Evolutionary conservation across 148 eudicot species (phyloP), one percentile per base, ranked within the genome.

Genomic region (Camellia lanceoleosa): DNA sequence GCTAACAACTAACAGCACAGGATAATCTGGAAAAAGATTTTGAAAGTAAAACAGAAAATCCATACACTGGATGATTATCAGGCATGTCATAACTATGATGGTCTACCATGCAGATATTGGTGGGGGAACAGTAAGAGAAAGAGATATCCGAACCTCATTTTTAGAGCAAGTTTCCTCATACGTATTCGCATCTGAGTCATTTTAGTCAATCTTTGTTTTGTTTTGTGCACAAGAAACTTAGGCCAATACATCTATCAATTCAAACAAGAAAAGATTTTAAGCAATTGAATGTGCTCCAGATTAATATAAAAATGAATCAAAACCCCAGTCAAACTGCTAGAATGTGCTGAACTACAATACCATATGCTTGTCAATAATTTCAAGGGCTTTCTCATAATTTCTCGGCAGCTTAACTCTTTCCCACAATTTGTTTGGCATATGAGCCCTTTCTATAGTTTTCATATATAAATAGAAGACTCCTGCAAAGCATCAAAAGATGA

Each of bases 161-260:
- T 93, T 11, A 93, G 79, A 58, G 93, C 94, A 76, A 95, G 97
- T 85, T 88, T 95, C 89, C 93, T 91, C 98, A 93, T 95, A 30
- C 97, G 94, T 83, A 95, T 89, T 61, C 96, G 87, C 98, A 95
- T 93, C 85, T 90, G 97, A 63, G 96, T 93, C 98, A 95, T 95
- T 87, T 95, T 95, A 3, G 98, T 95, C 82, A 95, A 84, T 46
- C 98, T 84, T 78, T 95, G 97, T 82, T 95, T 95, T 47, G 91
- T 89, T 82, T 95, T 95, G 83, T 95, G 98, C 62, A 93, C 91
- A 80, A 93, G 91, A 74, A 86, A 85, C 73, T 95, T 95, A 15
- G 98, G 98, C 97, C 98, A 95, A 80, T 89, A 95, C 90, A 90
- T 90, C 98, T 95, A 86, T 68, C 43, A 6, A 75, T 61, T 11